Conservation (phyloP, 2,329 filamentous ascomycete genomes). For the Metarhizium anisopliae region DNA sequence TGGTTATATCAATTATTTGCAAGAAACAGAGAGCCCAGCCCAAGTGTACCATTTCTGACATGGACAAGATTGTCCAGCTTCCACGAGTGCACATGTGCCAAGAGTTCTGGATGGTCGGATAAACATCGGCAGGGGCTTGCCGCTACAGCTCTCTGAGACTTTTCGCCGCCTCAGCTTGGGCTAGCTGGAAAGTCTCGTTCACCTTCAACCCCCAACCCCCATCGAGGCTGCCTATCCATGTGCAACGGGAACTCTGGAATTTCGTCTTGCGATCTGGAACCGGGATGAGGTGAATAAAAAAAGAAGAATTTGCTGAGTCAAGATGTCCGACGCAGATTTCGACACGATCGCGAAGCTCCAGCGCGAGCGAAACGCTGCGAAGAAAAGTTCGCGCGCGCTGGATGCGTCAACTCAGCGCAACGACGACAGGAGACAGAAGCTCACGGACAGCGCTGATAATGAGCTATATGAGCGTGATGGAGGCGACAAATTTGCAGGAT, state of each 20-base stretch:
- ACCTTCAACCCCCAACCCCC: slow-evolving; percentile 13
- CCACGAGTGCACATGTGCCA: too few species aligned
- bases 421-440: slow-evolving; percentile 84
- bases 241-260: slow-evolving; percentile 24
- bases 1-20: too few species aligned
- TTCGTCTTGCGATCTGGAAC: slow-evolving; percentile 29
- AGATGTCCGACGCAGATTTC: slow-evolving; percentile 74
- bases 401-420: slow-evolving; percentile 72
- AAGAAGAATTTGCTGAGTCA: slow-evolving; percentile 22
- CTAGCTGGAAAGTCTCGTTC: background rate
- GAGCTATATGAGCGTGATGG: slow-evolving; percentile 75
- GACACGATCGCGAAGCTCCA: slow-evolving; percentile 81
- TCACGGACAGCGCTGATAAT: slow-evolving; percentile 83
- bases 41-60: background rate
- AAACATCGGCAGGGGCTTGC: slow-evolving; percentile 19
- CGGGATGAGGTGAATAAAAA: slow-evolving; percentile 29
- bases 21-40: background rate
- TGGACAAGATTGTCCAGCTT: background rate
- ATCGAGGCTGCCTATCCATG: slow-evolving; percentile 22
- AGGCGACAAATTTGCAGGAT: slow-evolving; percentile 76
- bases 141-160: slow-evolving; percentile 11
- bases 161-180: slow-evolving; percentile 20
- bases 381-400: slow-evolving; percentile 74
- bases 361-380: slow-evolving; percentile 82
- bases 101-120: slow-evolving; percentile 14